Conservation (phyloP, 2,329 filamentous ascomycete genomes). For the Sclerotinia subarctica region DNA sequence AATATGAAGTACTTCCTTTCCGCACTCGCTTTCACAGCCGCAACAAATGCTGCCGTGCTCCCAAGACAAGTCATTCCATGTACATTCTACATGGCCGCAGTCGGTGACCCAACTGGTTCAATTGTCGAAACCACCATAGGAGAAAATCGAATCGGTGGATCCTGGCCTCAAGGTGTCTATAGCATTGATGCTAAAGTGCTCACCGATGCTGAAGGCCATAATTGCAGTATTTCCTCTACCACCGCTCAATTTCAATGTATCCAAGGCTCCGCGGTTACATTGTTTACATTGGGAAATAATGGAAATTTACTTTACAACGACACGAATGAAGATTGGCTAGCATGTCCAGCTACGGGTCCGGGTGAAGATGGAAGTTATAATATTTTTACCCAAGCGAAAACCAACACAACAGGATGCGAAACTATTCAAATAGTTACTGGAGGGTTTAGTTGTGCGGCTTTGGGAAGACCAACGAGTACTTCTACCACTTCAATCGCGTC, state of each 20-base stretch:
- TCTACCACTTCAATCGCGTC: not conserved
- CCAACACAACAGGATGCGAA: conserved; percentile 31
- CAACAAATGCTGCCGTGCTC: conserved; percentile 25
- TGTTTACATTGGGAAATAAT: conserved; percentile 25
- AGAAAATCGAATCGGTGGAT: conserved; percentile 32
- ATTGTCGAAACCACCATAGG: conserved; percentile 31
- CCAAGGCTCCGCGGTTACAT: not conserved
- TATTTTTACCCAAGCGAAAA: conserved; percentile 30
- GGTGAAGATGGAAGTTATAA: conserved; percentile 33
- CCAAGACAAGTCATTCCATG: conserved; percentile 29
- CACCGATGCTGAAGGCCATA: conserved; percentile 28
- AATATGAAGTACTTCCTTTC: conserved; percentile 20
- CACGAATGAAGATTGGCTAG: conserved; percentile 28
- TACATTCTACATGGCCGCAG: conserved; percentile 32
- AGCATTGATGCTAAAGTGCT: conserved; percentile 28
- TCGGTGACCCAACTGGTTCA: conserved; percentile 27
- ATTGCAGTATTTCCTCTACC: conserved; percentile 30
- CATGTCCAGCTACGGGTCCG: conserved; percentile 33
- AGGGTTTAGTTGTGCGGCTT: conserved; percentile 31
- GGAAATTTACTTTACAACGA: conserved; percentile 27
- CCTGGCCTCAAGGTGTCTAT: conserved; percentile 29
- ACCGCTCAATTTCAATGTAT: conserved; percentile 32
- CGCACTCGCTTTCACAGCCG: conserved; percentile 21
- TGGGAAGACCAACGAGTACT: conserved; percentile 20
- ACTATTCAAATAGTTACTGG: conserved; percentile 29